phyloP scores from a whole-genome alignment of 2,329 filamentous ascomycete genomes.

The Ilyonectria robusta region DNA sequence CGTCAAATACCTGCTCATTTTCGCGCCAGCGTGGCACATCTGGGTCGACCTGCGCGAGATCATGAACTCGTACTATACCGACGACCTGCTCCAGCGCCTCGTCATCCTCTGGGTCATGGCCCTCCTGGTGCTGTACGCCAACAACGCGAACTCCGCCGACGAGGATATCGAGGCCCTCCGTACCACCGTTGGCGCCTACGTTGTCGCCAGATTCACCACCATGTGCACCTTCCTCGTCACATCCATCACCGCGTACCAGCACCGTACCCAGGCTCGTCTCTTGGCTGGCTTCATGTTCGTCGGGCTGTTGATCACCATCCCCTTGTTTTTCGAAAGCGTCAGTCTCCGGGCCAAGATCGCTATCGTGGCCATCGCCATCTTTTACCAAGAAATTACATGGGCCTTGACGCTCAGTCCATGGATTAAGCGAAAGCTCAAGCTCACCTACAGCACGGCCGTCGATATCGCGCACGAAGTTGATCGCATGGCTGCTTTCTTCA shows the following conservation, averaged over 20 bases:
- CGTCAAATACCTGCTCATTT: constrained; percentile 64
- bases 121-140: constrained; percentile 62
- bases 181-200: constrained; percentile 61
- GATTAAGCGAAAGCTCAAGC: constrained; percentile 58
- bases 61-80: constrained; percentile 68
- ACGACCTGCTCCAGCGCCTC: constrained; percentile 62
- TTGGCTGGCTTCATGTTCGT: constrained; percentile 58
- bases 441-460: constrained; percentile 63
- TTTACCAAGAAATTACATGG: constrained; percentile 60
- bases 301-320: constrained; percentile 59
- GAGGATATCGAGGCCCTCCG: constrained; percentile 61
- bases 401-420: constrained; percentile 60
- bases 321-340: constrained; percentile 59
- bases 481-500: constrained; percentile 65
- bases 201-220: constrained; percentile 59
- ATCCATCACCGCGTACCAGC: constrained; percentile 63
- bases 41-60: constrained; percentile 65
- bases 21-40: constrained; percentile 64
- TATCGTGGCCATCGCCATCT: constrained; percentile 58
- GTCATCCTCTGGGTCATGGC: constrained; percentile 67
- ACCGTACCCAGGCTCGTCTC: constrained; percentile 61
- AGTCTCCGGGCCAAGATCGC: constrained; percentile 58
- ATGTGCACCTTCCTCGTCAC: constrained; percentile 58
- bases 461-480: constrained; percentile 66
- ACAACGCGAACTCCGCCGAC: constrained; percentile 61